A percentile compares a stretch with the other conserved stretches of the same genome.
These are phyloP conservation scores for Salix exigua DNA, from an alignment of 345 rosid species.

Conservation along the genomic window DNA sequence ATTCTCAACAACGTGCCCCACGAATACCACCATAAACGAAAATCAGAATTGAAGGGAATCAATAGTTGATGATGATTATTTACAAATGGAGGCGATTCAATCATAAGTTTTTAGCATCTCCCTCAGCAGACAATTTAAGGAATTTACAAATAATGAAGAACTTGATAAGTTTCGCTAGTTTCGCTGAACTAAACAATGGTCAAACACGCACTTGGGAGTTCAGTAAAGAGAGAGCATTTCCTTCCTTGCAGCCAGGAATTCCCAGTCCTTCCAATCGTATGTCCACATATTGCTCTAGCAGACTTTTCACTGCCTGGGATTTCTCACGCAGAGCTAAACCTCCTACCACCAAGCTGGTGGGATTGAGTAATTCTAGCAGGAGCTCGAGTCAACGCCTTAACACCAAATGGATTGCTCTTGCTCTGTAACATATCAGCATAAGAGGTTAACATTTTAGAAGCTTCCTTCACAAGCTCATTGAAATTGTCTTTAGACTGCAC, in stretches of 20 bases:
- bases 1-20: background rate
- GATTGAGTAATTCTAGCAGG: slow-evolving; percentile 16
- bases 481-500: background rate
- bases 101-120: background rate
- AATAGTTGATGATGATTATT: background rate
- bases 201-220: background rate
- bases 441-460: background rate
- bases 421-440: slow-evolving; percentile 17
- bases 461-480: background rate
- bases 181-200: background rate
- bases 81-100: background rate
- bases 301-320: background rate
- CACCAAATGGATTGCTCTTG: slow-evolving; percentile 23
- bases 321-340: slow-evolving; percentile 1
- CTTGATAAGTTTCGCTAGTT: too few relatives aligned
- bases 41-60: background rate
- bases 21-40: background rate
- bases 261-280: background rate
- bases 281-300: background rate
- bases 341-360: background rate
- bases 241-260: background rate
- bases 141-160: slow-evolving; percentile 6
- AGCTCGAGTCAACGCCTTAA: slow-evolving; percentile 14
- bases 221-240: background rate
- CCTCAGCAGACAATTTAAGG: background rate